phyloP scores from a whole-genome alignment of 2,329 filamentous ascomycete genomes.

The Aspergillus fijiensis region DNA sequence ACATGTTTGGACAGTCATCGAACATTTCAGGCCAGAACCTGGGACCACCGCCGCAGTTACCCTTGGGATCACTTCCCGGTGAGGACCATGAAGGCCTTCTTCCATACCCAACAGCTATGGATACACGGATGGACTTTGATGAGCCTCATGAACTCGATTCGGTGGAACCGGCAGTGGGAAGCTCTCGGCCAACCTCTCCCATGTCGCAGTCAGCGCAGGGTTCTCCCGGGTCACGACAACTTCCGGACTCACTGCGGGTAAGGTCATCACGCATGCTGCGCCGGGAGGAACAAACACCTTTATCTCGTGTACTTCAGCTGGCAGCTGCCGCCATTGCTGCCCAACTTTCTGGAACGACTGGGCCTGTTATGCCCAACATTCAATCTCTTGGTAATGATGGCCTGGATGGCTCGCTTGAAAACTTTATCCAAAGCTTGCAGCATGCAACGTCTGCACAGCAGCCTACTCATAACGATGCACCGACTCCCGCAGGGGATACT shows the following conservation, averaged over 20 bases:
- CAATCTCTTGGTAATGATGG: conserved; percentile 55
- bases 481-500: conserved; percentile 36
- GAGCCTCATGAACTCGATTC: conserved; percentile 44
- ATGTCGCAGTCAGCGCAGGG: conserved; percentile 30
- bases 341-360: conserved; percentile 62
- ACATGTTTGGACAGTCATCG: conserved; percentile 44
- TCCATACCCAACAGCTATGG: conserved; percentile 38
- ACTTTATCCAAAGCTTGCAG: conserved; percentile 62
- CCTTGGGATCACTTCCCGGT: conserved; percentile 29
- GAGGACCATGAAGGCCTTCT: conserved; percentile 36
- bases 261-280: conserved; percentile 54
- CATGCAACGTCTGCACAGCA: conserved; percentile 58
- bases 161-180: conserved; percentile 39
- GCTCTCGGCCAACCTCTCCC: conserved; percentile 29
- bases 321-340: conserved; percentile 65
- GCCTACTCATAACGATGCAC: conserved; percentile 38
- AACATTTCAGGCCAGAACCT: conserved; percentile 24
- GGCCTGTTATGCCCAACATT: conserved; percentile 56
- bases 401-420: conserved; percentile 62
- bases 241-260: conserved; percentile 49
- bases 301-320: conserved; percentile 62
- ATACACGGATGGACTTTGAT: conserved; percentile 43
- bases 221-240: conserved; percentile 36
- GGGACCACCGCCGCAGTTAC: conserved; percentile 29
- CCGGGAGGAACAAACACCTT: conserved; percentile 61